Percentiles rank a stretch among this genome's conserved stretches.
Conservation (phyloP, 1,284 basidiomycete species). For the Cutaneotrichosporon cutaneum region DNA sequence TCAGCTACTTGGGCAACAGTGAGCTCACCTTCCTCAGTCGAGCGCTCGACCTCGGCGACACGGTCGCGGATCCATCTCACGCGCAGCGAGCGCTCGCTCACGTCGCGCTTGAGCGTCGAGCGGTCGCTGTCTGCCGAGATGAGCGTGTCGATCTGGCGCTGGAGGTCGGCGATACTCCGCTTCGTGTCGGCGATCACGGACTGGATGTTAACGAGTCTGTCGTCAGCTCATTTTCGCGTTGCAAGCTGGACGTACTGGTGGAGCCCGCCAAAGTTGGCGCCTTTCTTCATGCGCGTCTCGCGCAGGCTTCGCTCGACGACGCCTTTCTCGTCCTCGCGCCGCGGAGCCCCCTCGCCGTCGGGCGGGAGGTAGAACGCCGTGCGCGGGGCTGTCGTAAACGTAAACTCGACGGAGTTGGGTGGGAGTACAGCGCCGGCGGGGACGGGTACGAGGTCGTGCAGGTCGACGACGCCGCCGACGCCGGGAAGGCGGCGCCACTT, state of each 20-base stretch:
- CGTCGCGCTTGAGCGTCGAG: slow-evolving; percentile 59
- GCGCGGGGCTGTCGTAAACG: slow-evolving; percentile 31
- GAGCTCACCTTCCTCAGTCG: slow-evolving; percentile 35
- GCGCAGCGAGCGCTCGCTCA: slow-evolving; percentile 36
- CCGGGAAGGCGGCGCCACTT: slow-evolving; percentile 14
- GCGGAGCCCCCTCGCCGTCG: background rate
- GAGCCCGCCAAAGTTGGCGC: slow-evolving; percentile 43
- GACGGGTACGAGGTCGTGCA: slow-evolving; percentile 11
- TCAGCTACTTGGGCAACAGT: slow-evolving; percentile 8
- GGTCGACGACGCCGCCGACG: slow-evolving; percentile 15
- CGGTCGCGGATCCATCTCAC: slow-evolving; percentile 34
- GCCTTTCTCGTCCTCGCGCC: slow-evolving; percentile 17
- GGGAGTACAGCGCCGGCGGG: slow-evolving; percentile 11
- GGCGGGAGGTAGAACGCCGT: slow-evolving; percentile 32
- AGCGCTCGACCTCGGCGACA: slow-evolving; percentile 30
- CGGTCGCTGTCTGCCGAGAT: slow-evolving; percentile 56
- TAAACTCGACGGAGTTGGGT: slow-evolving; percentile 39
- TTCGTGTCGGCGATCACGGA: slow-evolving; percentile 67
- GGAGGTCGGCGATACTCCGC: slow-evolving; percentile 60
- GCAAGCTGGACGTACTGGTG: slow-evolving; percentile 41
- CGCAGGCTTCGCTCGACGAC: slow-evolving; percentile 46
- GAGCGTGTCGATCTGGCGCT: slow-evolving; percentile 60
- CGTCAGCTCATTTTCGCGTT: slow-evolving; percentile 9
- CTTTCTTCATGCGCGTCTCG: slow-evolving; percentile 52
- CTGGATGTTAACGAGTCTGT: slow-evolving; percentile 69